Base-by-base conservation (phyloP, 768 basidiomycete species). In the Tricholoma furcatifolium region DNA sequence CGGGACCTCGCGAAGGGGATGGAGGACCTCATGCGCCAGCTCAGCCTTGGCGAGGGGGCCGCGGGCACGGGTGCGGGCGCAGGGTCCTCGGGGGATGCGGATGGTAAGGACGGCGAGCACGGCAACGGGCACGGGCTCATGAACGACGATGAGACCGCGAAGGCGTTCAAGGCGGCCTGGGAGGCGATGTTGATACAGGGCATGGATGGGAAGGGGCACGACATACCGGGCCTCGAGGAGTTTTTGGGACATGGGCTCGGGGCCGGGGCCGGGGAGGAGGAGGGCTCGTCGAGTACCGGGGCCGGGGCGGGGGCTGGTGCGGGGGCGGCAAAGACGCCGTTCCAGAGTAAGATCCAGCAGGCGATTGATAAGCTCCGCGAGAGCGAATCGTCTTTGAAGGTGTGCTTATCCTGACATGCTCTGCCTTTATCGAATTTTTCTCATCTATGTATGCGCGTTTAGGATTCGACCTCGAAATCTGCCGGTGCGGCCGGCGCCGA, bases 351-450 rank as follows among this genome's bases (percentile, higher is more conserved):
- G 53, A 85, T 93, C 45, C 78, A 78, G 54, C 78, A 83, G 60
- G 81, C 92, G 6, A 84, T 91, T 82, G 79, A 84, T 36, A 87
- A 87, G 67, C 68, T 92, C 54, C 84, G 81, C 62, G 78, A 84
- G 65, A 85, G 80, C 56, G 88, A 92, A 55, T 74, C 79, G 4
- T 75, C 74, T 47, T 56, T 80, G 12, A 68, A 82, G 71, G 82
- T 79, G 44, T 58, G 31, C 47, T 61, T 43, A 23, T n/a, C 42
- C 23, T 32, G 8, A 35, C 15, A 2, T 15, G 9, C 27, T 27
- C 10, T 9, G 9, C 20, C 12, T 35, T 18, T 6, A 38, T n/a
- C 21, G 47, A 15, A 6, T n/a, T 18, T 43, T 21, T n/a, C n/a
- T n/a, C n/a, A n/a, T n/a, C n/a, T 8, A 48, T 17, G 6, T 23